Evolutionary conservation across 2,329 filamentous ascomycete species (phyloP), one percentile per base, ranked within the genome.

Genomic region (Setomelanomma holmii): DNA sequence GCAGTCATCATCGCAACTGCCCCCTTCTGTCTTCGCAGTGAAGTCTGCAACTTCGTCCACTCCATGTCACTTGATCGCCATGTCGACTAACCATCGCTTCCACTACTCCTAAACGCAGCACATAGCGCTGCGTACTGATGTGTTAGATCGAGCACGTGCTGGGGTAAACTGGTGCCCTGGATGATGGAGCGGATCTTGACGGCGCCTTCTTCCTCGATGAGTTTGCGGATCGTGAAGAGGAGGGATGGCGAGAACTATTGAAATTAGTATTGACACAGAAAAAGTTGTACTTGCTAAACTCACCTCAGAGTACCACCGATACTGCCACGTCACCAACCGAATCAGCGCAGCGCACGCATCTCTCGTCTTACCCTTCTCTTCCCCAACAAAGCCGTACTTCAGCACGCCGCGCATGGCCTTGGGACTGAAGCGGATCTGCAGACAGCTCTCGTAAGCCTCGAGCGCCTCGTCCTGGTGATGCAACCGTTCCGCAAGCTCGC

Each of bases 171-270:
- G 2, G 93, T 98, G 1, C 93, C 92, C 76, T 99, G 95, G 47
- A 99, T 92, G 70, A 99, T 96, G 75, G 92, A 97, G 70, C 95
- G 86, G 48, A 99, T 90, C 78, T 99, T 99, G 75, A 99, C 91
- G 1, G 93, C 93, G 52, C 95, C 95, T 77, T 99, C 95, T 63
- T 97, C 93, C 76, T 98, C 95, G 71, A 99, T 99, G 61, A 99
- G 81, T 61, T 90, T 92, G 56, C 95, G 88, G 68, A 98, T 90
- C 3, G 90, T 89, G 75, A 88, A 91, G 47, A 99, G 84, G 38
- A 99, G 83, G 60, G 93, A 88, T 0, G 95, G 95, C 16, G 93
- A 97, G 78, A 99, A 99, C 86, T 88, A 54, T 22, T 1, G 3
- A 4, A 12, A 41, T 60, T 49, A 58, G 58, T 40, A 39, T 19